Evolutionary conservation across 352 stramenopile species (phyloP).

Genomic region (Phytophthora citrophthora): DNA sequence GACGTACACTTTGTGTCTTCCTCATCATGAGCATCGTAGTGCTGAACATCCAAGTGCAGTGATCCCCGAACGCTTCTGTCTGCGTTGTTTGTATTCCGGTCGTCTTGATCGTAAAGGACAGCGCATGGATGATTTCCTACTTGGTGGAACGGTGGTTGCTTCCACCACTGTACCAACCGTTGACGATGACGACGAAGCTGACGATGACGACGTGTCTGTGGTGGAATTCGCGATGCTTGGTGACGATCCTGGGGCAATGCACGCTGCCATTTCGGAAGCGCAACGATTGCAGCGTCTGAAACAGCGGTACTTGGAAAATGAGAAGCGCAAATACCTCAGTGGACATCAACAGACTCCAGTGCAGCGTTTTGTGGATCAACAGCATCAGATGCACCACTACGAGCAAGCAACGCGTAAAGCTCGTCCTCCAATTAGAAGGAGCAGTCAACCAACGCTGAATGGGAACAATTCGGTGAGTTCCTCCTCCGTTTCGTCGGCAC

Average conservation of each 20-base stretch:
- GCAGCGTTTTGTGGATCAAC: conserved; percentile 24
- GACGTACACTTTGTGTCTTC: conserved; percentile 64
- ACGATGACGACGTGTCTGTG: conserved; percentile 35
- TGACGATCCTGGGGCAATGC: conserved; percentile 24
- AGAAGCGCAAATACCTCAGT: conserved; percentile 45
- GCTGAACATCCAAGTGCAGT: conserved; percentile 68
- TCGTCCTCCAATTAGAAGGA: conserved; percentile 25
- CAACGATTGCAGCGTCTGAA: conserved; percentile 42
- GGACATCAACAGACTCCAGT: conserved; percentile 17
- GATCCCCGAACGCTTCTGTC: conserved; percentile 68
- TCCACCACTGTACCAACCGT: conserved; percentile 28
- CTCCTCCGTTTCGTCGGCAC: conserved; percentile 23
- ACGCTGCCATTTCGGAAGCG: conserved; percentile 33
- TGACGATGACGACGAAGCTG: conserved; percentile 34
- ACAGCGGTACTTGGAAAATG: conserved; percentile 42
- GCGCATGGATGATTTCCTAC: conserved; percentile 50
- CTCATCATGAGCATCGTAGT: conserved; percentile 57
- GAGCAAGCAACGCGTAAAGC: conserved; percentile 15
- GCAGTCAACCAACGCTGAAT: conserved; percentile 34
- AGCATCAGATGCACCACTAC: conserved; percentile 30
- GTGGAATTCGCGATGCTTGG: conserved; percentile 35
- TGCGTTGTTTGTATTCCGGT: conserved; percentile 65
- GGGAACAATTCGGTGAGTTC: conserved; percentile 21
- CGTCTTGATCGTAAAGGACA: conserved; percentile 58
- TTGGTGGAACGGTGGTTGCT: conserved; percentile 8